These are phyloP conservation scores for Neodidymelliopsis sp. DNA, from an alignment of 2,329 filamentous ascomycete species.

Conservation along the genomic window DNA sequence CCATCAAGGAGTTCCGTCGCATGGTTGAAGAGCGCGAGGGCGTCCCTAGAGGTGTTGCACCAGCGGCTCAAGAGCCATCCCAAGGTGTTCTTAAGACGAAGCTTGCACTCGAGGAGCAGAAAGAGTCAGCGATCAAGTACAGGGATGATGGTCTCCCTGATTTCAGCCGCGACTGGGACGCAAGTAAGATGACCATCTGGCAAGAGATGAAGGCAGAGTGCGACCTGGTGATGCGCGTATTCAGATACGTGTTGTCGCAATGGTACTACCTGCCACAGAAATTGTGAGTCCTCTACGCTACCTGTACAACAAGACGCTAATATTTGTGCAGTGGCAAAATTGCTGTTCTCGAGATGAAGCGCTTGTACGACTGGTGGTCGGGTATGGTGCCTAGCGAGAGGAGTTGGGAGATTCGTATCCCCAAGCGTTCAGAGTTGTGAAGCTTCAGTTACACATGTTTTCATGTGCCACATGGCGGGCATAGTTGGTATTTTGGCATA, in stretches of 20 bases:
- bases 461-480: neutral
- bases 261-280: conserved; percentile 75
- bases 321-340: conserved; percentile 57
- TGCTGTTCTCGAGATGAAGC: conserved; percentile 59
- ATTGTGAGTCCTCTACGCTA: conserved; percentile 65
- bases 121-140: conserved; percentile 19
- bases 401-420: conserved; percentile 60
- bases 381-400: conserved; percentile 66
- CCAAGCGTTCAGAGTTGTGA: conserved; percentile 40
- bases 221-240: conserved; percentile 66
- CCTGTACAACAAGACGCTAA: conserved; percentile 17
- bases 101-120: conserved; percentile 31
- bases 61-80: conserved; percentile 30
- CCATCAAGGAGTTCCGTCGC: conserved; percentile 74
- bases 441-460: neutral
- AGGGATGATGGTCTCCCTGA: conserved; percentile 52
- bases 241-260: conserved; percentile 70
- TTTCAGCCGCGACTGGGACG: conserved; percentile 52
- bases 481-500: conserved; percentile 19
- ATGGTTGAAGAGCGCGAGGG: conserved; percentile 56
- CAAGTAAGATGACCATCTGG: conserved; percentile 54
- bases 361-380: conserved; percentile 68
- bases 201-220: conserved; percentile 72
- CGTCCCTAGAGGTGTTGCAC: conserved; percentile 27
- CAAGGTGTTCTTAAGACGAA: conserved; percentile 44